These are phyloP conservation scores for Candida gigantensis DNA, from an alignment of 1,139 yeast species.

Conservation along the genomic window DNA sequence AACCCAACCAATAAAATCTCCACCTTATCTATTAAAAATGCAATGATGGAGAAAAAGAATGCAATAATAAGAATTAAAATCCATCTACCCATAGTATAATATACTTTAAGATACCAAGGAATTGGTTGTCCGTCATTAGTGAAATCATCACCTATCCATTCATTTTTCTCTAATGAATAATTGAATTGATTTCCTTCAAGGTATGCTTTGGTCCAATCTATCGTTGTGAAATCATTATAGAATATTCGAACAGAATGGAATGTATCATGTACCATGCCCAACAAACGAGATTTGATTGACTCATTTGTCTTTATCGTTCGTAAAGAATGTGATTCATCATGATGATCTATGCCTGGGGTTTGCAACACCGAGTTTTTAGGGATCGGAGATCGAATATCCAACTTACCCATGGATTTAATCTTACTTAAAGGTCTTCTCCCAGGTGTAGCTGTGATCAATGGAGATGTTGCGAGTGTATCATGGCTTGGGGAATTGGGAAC, in stretches of 20 bases:
- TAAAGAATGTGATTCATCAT: constrained; percentile 16
- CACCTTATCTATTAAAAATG: constrained; percentile 51
- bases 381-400: constrained; percentile 25
- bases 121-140: constrained; percentile 13
- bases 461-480: constrained; percentile 1
- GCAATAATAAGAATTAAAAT: constrained; percentile 51
- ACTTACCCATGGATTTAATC: constrained; percentile 25
- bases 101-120: constrained; percentile 27
- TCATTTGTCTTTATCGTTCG: constrained; percentile 21
- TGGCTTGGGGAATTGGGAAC: constrained; percentile 15
- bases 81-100: constrained; percentile 45
- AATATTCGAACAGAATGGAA: constrained; percentile 32
- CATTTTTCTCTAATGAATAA: constrained; percentile 30
- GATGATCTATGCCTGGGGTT: constrained; percentile 14
- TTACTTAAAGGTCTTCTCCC: constrained; percentile 10
- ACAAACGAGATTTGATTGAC: constrained; percentile 21
- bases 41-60: constrained; percentile 50
- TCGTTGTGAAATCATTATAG: constrained; percentile 68
- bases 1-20: constrained; percentile 56
- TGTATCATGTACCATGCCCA: constrained; percentile 21
- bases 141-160: constrained; percentile 11
- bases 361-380: constrained; percentile 10
- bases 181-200: constrained; percentile 49
- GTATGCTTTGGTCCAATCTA: constrained; percentile 64
- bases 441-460: background rate